Base-by-base conservation (phyloP, 2,329 filamentous ascomycete species). In the Alternaria arbusti region DNA sequence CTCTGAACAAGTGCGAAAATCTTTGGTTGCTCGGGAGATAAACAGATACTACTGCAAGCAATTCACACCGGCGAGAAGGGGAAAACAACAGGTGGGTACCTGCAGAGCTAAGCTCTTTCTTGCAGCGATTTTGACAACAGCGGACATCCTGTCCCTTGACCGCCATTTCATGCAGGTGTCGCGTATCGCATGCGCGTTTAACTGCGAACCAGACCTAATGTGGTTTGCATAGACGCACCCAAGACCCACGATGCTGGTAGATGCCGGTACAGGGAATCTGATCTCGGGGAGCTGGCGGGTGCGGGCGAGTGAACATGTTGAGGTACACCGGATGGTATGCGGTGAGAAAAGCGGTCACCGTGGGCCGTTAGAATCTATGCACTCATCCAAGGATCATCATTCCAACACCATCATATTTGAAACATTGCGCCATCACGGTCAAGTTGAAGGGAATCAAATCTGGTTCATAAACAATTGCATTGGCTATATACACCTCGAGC, bases 271-370 rank as follows among this genome's bases (percentile, higher is more conserved):
- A 63, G 61, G 61, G 61, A 51, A 45, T 49, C 44, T 58, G 32
- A 20, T 59, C 50, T 60, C 45, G 61, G 50, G 45, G 50, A 47
- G 40, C 45, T 23, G 30, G 26, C 32, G 52, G 32, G 10, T 36
- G 44, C 40, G 51, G 47, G 17, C 25, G 49, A 28, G 23, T 36
- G 47, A 59, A 46, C 36, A 23, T 51, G 59, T 65, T 55, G 54
- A 65, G 50, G 28, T 45, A 32, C 32, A 49, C 50, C 25, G 49
- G 44, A 30, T 44, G 32, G 17, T 17, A 15, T 63, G 51, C 64
- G 65, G 65, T 68, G 63, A 66, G 45, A 63, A 68, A 50, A 62
- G 64, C 61, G 64, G 66, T 67, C 59, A 66, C 65, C 23, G 47
- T 51, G 26, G n/a, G 36, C 44, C 36, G 59, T 46, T 43, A 54